Conservation (phyloP, 257 asterid genomes). For the Knoxia roxburghii region DNA sequence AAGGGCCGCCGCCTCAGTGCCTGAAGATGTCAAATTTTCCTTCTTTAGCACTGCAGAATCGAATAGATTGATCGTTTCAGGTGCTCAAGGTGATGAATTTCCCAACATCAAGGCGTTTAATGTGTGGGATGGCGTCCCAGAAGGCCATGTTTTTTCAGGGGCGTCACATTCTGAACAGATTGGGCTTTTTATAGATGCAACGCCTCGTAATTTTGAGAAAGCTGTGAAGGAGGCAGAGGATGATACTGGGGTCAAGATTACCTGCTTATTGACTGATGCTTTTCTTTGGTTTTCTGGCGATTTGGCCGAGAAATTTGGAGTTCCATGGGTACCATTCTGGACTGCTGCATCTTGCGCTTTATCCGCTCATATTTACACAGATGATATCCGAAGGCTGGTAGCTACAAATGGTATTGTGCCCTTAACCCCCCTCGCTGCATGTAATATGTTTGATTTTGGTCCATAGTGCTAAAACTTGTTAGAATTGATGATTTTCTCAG, state of each 20-base stretch:
- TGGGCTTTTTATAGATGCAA: constrained; percentile 3
- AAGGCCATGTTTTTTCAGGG: constrained; percentile 1
- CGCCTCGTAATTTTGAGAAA: constrained; percentile 5
- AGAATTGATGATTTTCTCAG: not conserved
- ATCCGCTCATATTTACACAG: constrained; percentile 15
- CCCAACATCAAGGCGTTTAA: constrained; percentile 5
- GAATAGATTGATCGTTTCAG: not conserved
- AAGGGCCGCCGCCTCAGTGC: not conserved
- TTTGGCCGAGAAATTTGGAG: constrained; percentile 11
- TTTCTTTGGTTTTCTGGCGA: constrained; percentile 10
- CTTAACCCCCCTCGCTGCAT: no score
- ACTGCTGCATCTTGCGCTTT: constrained; percentile 9
- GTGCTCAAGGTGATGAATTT: not conserved
- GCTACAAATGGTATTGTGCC: not conserved
- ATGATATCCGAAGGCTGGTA: not conserved
- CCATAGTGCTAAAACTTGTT: no score
- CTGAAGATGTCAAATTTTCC: constrained; percentile 1
- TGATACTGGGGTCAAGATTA: not conserved
- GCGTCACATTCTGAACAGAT: not conserved
- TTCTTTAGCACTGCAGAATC: constrained; percentile 5
- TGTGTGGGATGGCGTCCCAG: constrained; percentile 10
- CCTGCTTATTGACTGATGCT: constrained; percentile 14
- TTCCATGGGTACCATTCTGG: constrained; percentile 12
- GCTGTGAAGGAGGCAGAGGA: constrained; percentile 11
- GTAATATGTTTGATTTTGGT: no score